Evolutionary conservation across 2,329 filamentous ascomycete genomes (phyloP).

Genomic region (Talaromyces sp.): DNA sequence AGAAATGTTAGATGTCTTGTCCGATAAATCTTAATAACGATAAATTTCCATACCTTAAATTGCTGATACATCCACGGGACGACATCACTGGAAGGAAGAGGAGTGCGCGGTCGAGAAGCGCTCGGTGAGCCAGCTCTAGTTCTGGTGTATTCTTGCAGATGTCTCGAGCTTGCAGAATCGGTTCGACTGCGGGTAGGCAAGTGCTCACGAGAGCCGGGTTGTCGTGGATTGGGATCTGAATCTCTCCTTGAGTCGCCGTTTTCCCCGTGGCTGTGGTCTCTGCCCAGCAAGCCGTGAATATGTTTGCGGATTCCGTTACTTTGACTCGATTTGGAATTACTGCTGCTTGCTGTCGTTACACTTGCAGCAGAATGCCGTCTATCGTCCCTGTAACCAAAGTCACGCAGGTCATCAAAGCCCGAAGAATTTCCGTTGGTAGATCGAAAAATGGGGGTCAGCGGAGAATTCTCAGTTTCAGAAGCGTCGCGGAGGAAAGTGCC

Average conservation of each 20-base stretch:
- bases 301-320: slow-evolving; percentile 66
- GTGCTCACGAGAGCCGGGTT: slow-evolving; percentile 42
- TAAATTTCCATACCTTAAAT: slow-evolving; percentile 59
- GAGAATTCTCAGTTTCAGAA: slow-evolving; percentile 41
- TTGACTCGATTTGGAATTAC: slow-evolving; percentile 69
- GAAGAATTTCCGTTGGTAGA: slow-evolving; percentile 50
- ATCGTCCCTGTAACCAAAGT: slow-evolving; percentile 61
- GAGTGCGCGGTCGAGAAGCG: slow-evolving; percentile 74
- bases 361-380: slow-evolving; percentile 84
- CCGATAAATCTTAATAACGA: slow-evolving; percentile 25
- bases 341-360: slow-evolving; percentile 78
- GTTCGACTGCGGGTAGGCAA: slow-evolving; percentile 66
- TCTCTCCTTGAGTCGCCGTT: slow-evolving; percentile 52
- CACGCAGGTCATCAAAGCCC: slow-evolving; percentile 60
- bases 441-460: slow-evolving; percentile 66
- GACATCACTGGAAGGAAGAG: slow-evolving; percentile 82
- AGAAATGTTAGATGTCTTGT: not conserved
- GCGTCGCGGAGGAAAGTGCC: slow-evolving; percentile 35
- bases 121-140: slow-evolving; percentile 64
- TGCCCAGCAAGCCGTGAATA: slow-evolving; percentile 86
- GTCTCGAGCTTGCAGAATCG: slow-evolving; percentile 71
- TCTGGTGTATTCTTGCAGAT: slow-evolving; percentile 34
- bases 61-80: slow-evolving; percentile 92
- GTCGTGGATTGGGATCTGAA: slow-evolving; percentile 63
- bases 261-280: slow-evolving; percentile 66